Evolutionary conservation across 306 rosid species (phyloP).

Genomic region (Lablab purpureus): DNA sequence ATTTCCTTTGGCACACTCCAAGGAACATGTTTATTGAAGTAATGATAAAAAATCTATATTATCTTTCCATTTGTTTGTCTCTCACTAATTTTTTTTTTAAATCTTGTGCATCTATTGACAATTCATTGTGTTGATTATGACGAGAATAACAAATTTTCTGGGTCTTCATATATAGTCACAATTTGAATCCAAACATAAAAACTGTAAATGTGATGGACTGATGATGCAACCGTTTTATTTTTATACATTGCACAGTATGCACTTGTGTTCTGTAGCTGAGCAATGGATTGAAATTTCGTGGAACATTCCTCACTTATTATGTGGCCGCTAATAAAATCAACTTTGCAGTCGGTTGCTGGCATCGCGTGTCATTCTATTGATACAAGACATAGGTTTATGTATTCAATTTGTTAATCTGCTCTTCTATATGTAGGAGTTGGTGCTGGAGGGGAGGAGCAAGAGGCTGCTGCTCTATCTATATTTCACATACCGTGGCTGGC

Average conservation of each 20-base stretch:
- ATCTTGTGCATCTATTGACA: constrained; percentile 12
- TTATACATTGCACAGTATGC: background rate
- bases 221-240: constrained; percentile 12
- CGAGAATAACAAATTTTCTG: background rate
- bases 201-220: background rate
- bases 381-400: constrained; percentile 19
- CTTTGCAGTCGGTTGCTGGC: constrained; percentile 9
- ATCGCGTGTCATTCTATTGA: constrained; percentile 10
- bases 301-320: constrained; percentile 25
- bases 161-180: constrained; percentile 21
- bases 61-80: constrained; percentile 3
- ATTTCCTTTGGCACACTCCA: constrained; percentile 15
- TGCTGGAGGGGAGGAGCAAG: constrained; percentile 98
- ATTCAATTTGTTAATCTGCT: constrained; percentile 12
- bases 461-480: constrained; percentile 73
- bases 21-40: background rate
- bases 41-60: background rate
- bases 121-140: constrained; percentile 21
- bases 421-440: constrained; percentile 82
- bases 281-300: constrained; percentile 8
- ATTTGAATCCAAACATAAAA: background rate
- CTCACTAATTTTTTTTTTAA: no score
- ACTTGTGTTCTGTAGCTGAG: constrained; percentile 7
- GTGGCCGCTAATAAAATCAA: constrained; percentile 19
- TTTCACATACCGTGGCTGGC: constrained; percentile 92